A percentile compares a stretch with the other conserved stretches of the same genome.
These are phyloP conservation scores for Phytopythium litorale DNA, from an alignment of 352 stramenopile genomes.

Conservation along the genomic window DNA sequence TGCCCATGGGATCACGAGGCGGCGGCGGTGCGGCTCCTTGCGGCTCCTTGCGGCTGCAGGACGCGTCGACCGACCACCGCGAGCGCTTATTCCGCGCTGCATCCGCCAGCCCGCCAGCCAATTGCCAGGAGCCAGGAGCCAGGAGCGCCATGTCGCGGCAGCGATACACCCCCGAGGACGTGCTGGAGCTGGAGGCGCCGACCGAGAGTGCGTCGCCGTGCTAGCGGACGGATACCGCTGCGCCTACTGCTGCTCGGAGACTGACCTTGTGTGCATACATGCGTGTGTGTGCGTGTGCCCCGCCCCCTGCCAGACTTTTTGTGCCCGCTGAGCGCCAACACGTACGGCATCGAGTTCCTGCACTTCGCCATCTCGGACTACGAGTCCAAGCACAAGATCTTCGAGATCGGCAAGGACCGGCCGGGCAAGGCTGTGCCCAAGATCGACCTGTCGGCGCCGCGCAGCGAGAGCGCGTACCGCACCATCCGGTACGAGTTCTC, in stretches of 20 bases:
- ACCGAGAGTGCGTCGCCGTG: conserved; percentile 50
- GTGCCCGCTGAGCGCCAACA: conserved; percentile 92
- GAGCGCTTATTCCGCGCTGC: not conserved
- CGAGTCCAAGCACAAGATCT: conserved; percentile 93
- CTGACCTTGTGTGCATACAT: not conserved
- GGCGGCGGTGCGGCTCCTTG: conserved; percentile 3
- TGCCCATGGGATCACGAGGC: not conserved
- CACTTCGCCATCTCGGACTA: conserved; percentile 95
- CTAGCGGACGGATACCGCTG: not conserved
- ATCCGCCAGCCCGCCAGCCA: conserved; percentile 8
- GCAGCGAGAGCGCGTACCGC: conserved; percentile 88
- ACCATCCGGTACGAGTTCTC: conserved; percentile 96
- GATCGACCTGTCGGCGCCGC: conserved; percentile 74
- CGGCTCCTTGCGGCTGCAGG: not conserved
- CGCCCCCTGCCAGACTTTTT: conserved; percentile 60
- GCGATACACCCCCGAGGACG: conserved; percentile 80
- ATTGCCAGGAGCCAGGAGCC: conserved; percentile 4
- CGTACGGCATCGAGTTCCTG: conserved; percentile 95
- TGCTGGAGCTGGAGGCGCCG: conserved; percentile 74
- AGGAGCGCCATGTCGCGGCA: conserved; percentile 45
- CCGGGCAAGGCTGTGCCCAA: conserved; percentile 74
- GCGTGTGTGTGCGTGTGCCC: not conserved
- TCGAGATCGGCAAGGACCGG: conserved; percentile 87
- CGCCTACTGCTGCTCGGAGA: conserved; percentile 6
- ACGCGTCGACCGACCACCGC: not conserved